Conservation (phyloP, 805 yeast genomes). For the Priceomyces castillae region DNA sequence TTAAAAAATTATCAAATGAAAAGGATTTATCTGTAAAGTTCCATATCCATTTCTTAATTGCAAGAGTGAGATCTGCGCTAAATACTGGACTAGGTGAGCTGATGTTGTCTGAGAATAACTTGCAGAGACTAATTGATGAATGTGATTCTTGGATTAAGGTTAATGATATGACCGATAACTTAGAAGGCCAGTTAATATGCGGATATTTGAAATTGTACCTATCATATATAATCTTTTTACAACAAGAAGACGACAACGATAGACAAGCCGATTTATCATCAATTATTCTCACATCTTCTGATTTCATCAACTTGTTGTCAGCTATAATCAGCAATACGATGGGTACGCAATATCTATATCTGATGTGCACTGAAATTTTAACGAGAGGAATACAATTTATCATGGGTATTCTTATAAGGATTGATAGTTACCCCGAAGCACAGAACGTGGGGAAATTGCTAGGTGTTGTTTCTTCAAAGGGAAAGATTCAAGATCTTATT, state of each 20-base stretch:
- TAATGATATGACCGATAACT: constrained; percentile 12
- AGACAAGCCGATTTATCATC: neutral
- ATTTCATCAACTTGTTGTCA: constrained; percentile 4
- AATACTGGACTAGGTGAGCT: constrained; percentile 22
- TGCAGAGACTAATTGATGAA: constrained; percentile 21
- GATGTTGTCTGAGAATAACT: constrained; percentile 17
- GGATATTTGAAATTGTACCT: constrained; percentile 29
- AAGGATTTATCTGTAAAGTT: constrained; percentile 18
- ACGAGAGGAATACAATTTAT: constrained; percentile 30
- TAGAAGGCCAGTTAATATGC: constrained; percentile 21
- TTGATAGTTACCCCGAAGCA: constrained; percentile 4
- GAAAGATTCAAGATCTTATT: constrained; percentile 1
- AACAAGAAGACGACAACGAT: constrained; percentile 28
- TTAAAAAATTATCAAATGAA: constrained; percentile 10
- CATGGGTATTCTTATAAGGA: constrained; percentile 31
- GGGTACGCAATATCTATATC: neutral
- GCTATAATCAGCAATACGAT: neutral
- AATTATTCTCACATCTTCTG: neutral
- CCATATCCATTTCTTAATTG: constrained; percentile 28
- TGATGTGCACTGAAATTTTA: constrained; percentile 23
- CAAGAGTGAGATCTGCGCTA: constrained; percentile 21
- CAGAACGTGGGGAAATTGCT: neutral
- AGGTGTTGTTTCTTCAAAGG: neutral
- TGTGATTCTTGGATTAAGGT: constrained; percentile 26
- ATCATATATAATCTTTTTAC: constrained; percentile 30